Base-by-base conservation (phyloP, 2,329 filamentous ascomycete species). In the Acrocalymma vagum region DNA sequence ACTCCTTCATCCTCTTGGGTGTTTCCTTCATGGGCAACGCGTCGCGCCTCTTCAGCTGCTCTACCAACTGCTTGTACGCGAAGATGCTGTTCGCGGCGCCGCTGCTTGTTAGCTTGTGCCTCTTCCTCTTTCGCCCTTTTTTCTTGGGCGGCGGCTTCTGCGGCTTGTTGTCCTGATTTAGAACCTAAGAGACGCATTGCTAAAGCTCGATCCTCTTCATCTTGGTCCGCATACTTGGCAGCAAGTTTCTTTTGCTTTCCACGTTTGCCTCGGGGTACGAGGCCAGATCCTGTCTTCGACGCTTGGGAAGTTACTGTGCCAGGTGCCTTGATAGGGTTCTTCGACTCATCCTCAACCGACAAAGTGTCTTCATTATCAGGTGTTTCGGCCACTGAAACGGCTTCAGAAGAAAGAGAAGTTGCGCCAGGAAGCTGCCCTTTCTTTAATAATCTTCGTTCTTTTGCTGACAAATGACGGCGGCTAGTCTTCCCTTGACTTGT, bases 181-280 rank as follows among this genome's bases (percentile, higher is more conserved):
- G 89, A 86, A 25, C 94, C 94, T n/a, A 96, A 84, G n/a, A 97
- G 79, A 16, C 85, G 80, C 70, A 96, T 87, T 21, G 91, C 90
- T 0, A 92, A 81, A 6, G 81, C 82, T 9, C 91, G 89, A 62
- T 99, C 94, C 70, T 96, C 93, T 39, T 96, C 91, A 58, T 97
- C 93, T 76, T 97, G 94, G 57, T 95, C 78, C 29, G 88, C 93
- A 72, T 99, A 99, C 67, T 96, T 96, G 43, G 83, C 77, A 3
- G 90, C 90, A 2, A 90, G 85, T 69, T 94, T 95, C 76, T 95
- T 96, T 28, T 86, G 85, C 66, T 95, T 96, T 45, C 80, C 81
- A 42, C 83, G 84, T 67, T 95, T 90, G 20, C 91, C 90, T 42
- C 92, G 85, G 10, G 78, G 70, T 1, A 70, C 54, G 1, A 69